phyloP scores from a whole-genome alignment of 2,329 filamentous ascomycete genomes.

The Fusarium pseudonygamai region DNA sequence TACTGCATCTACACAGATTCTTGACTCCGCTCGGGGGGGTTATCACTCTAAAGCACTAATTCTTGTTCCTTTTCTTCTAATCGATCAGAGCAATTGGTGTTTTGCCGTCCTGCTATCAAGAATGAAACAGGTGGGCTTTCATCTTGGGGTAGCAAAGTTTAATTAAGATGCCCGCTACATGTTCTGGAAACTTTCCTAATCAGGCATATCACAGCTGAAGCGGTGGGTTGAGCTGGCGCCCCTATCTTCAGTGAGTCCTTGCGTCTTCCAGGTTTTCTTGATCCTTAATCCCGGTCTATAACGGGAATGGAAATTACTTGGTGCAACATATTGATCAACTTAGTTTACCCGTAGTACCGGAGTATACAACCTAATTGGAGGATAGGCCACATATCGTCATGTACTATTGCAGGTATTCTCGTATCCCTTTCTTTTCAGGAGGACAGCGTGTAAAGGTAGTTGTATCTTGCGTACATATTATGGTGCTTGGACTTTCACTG shows the following conservation, averaged over 20 bases:
- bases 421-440: constrained; percentile 21
- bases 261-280: constrained; percentile 9
- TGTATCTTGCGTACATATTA: not conserved
- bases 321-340: constrained; percentile 38
- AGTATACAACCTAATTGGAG: constrained; percentile 35
- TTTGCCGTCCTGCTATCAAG: not conserved
- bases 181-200: constrained; percentile 21
- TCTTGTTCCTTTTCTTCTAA: not conserved
- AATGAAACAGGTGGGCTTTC: not conserved
- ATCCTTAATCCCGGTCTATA: constrained; percentile 35
- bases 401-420: constrained; percentile 10
- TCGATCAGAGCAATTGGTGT: not conserved
- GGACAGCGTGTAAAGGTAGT: not conserved
- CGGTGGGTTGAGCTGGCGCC: constrained; percentile 30
- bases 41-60: not conserved
- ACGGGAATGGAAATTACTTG: constrained; percentile 39
- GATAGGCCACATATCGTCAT: constrained; percentile 8
- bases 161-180: not conserved
- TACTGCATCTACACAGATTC: not conserved
- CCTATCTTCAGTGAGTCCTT: constrained; percentile 33
- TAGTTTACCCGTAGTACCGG: constrained; percentile 31
- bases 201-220: constrained; percentile 8
- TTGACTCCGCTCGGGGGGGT: not conserved
- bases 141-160: constrained; percentile 7
- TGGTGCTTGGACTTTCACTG: not conserved